Evolutionary conservation across 192 early-diverging fungal genomes (phyloP).

Genomic region (Umbelopsis vinacea): DNA sequence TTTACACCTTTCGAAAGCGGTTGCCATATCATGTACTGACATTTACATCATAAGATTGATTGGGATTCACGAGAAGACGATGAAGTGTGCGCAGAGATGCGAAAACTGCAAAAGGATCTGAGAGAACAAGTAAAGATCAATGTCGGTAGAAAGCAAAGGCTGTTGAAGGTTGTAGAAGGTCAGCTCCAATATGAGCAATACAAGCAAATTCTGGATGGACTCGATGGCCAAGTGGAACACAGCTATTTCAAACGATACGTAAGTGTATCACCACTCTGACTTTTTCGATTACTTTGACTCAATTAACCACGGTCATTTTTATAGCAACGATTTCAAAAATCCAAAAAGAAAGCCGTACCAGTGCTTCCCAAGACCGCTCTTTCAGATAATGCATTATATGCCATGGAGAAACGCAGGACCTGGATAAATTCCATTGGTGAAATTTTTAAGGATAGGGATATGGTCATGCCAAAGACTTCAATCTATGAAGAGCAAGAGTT

Average conservation of each 20-base stretch:
- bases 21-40: background rate
- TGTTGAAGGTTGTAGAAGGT: constrained; percentile 71
- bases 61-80: constrained; percentile 81
- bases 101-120: constrained; percentile 72
- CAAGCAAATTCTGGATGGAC: constrained; percentile 83
- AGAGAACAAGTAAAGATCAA: constrained; percentile 76
- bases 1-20: background rate
- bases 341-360: constrained; percentile 69
- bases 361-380: constrained; percentile 55
- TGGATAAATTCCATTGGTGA: constrained; percentile 71
- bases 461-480: constrained; percentile 34
- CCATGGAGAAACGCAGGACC: constrained; percentile 68
- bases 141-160: constrained; percentile 62
- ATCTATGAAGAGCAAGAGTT: constrained; percentile 21
- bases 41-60: constrained; percentile 46
- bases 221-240: constrained; percentile 90
- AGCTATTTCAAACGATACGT: constrained; percentile 89
- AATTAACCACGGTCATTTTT: background rate
- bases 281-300: background rate
- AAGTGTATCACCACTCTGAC: constrained; percentile 31
- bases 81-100: constrained; percentile 75
- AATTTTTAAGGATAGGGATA: constrained; percentile 38
- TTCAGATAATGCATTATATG: constrained; percentile 70
- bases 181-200: constrained; percentile 91
- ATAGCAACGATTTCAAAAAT: constrained; percentile 64